Base-by-base conservation (phyloP, 345 rosid species). In the Abelmoschus esculentus region DNA sequence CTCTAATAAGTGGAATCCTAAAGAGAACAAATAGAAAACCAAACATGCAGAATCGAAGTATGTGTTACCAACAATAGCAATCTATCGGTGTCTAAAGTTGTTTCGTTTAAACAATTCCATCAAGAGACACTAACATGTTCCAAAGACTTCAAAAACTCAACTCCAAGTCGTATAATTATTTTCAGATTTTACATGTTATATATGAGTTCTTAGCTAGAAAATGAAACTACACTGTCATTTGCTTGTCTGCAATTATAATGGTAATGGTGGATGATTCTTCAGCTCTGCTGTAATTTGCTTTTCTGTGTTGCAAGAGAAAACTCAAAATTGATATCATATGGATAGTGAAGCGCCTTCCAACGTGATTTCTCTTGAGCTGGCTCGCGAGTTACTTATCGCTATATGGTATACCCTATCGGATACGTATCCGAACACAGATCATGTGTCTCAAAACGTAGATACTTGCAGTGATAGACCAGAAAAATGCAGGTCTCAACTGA, bases 401-500 rank as follows among this genome's bases (percentile, higher is more conserved):
- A 66, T 66, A 47, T 66, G 42, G 4, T 28, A 47, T 28, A 47
- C 56, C 8, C 5, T 28, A 29, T 57, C 26, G 1, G 15, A 47
- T 14, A 7, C 15, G 0, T 12, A 8, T 29, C 38, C 3, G 19
- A 65, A 65, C 1, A 3, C 19, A 14, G 40, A 8, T 28, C 14
- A 15, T 66, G 57, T 57, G 15, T 28, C 57, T 4, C 17, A 28
- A 47, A 66, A 26, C 0, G 10, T 61, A 8, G 47, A n/a, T n/a
- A 12, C 13, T 65, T 40, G 42, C 69, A 34, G 8, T 13, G 38
- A 66, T 66, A 42, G 55, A 47, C 13, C 22, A 7, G 69, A 46
- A 65, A 44, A 65, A 46, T 44, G 12, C 46, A 46, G 69, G 55
- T 46, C 69, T 65, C 36, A 46, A 65, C 36, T 46, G 69, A 65